A percentile compares a stretch with the other conserved stretches of the same genome.
phyloP scores from a whole-genome alignment of 495 filamentous ascomycete species.

The Aspergillus leporis region DNA sequence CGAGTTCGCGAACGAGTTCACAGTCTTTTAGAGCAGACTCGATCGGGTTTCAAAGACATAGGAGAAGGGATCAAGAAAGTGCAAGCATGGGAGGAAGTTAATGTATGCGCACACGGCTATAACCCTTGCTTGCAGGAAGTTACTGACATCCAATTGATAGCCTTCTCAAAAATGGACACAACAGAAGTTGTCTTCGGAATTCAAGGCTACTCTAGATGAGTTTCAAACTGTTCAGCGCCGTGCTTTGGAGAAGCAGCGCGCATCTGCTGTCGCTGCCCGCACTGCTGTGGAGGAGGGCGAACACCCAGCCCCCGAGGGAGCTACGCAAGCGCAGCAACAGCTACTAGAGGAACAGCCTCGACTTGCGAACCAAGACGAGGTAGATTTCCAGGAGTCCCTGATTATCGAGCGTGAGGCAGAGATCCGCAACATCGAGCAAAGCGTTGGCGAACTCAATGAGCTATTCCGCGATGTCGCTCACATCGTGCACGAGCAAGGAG shows the following conservation, averaged over 20 bases:
- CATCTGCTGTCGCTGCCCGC: conserved; percentile 77
- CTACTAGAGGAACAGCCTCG: conserved; percentile 78
- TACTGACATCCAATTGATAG: conserved; percentile 44
- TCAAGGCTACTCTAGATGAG: conserved; percentile 79
- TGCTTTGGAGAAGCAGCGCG: conserved; percentile 89
- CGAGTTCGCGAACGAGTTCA: conserved; percentile 88
- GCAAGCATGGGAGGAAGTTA: conserved; percentile 86
- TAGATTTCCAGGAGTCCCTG: conserved; percentile 94
- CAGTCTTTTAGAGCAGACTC: conserved; percentile 79
- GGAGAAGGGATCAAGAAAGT: conserved; percentile 93
- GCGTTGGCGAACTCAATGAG: conserved; percentile 92
- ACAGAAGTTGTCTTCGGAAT: conserved; percentile 89
- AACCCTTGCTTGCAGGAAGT: neutral
- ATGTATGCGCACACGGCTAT: conserved; percentile 57
- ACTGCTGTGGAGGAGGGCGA: conserved; percentile 64
- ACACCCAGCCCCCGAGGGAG: conserved; percentile 29
- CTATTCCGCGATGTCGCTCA: conserved; percentile 95
- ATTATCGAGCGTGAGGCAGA: conserved; percentile 95
- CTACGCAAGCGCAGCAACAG: conserved; percentile 54
- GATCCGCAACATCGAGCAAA: conserved; percentile 96
- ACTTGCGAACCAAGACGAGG: conserved; percentile 88
- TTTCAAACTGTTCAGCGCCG: conserved; percentile 88
- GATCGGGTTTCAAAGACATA: conserved; percentile 84
- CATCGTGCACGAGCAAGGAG: conserved; percentile 93
- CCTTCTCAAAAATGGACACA: conserved; percentile 92